These are phyloP conservation scores for Sporothrix brunneoviolacea DNA, from an alignment of 2,329 filamentous ascomycete genomes.

Conservation along the genomic window DNA sequence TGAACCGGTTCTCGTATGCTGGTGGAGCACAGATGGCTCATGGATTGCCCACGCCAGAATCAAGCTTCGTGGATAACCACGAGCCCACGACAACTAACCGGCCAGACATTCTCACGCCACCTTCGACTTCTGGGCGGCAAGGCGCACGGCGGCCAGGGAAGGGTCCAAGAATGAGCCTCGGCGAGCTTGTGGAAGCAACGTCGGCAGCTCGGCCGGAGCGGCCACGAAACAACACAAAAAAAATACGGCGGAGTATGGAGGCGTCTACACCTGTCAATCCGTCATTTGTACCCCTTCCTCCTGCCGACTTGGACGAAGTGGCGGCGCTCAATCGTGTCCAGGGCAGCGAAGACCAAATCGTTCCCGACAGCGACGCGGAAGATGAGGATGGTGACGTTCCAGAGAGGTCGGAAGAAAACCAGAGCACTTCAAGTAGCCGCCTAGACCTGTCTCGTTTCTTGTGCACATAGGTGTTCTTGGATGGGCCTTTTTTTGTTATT, in stretches of 20 bases:
- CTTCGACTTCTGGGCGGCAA: not conserved
- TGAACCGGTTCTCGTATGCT: conserved; percentile 20
- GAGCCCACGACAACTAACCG: not conserved
- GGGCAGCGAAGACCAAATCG: conserved; percentile 53
- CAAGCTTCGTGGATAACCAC: conserved; percentile 17
- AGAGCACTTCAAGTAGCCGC: conserved; percentile 18
- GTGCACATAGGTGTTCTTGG: conserved; percentile 25
- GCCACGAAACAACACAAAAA: conserved; percentile 8
- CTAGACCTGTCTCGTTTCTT: conserved; percentile 45
- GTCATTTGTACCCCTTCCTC: conserved; percentile 48
- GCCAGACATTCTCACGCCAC: conserved; percentile 3
- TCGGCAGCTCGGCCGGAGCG: not conserved
- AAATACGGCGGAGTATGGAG: conserved; percentile 16
- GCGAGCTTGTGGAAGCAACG: conserved; percentile 12
- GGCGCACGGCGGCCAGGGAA: not conserved
- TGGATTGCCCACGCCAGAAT: conserved; percentile 36
- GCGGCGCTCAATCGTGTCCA: conserved; percentile 40
- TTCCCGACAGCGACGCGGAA: conserved; percentile 46
- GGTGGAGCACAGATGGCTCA: conserved; percentile 26
- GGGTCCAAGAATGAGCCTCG: conserved; percentile 9
- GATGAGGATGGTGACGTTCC: conserved; percentile 25
- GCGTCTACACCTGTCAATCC: conserved; percentile 38
- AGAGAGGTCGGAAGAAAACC: not conserved
- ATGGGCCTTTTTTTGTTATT: not conserved
- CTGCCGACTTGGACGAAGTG: conserved; percentile 46